Percentiles rank a stretch among this genome's conserved stretches.
These are phyloP conservation scores for Fusarium verrucosum DNA, from an alignment of 2,329 filamentous ascomycete genomes.

Conservation along the genomic window DNA sequence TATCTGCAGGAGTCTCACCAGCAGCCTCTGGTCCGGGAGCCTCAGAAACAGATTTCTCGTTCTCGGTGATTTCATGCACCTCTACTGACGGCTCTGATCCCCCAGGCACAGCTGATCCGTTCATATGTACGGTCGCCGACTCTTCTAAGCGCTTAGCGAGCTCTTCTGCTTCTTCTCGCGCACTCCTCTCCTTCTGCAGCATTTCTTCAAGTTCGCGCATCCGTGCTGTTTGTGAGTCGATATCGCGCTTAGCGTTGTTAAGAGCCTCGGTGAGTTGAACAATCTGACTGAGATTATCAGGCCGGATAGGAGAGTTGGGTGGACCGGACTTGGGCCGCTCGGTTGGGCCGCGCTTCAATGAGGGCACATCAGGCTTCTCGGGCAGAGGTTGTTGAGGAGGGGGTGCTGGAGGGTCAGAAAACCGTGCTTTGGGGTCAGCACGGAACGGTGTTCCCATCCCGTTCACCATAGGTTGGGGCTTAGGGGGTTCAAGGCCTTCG, in stretches of 20 bases:
- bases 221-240: constrained; percentile 81
- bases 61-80: constrained; percentile 27
- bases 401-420: constrained; percentile 91
- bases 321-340: constrained; percentile 73
- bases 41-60: constrained; percentile 26
- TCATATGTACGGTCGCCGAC: constrained; percentile 51
- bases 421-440: constrained; percentile 80
- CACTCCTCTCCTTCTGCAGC: constrained; percentile 80
- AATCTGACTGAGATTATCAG: constrained; percentile 75
- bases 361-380: constrained; percentile 85
- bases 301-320: constrained; percentile 67
- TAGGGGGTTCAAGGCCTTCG: constrained; percentile 59
- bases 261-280: constrained; percentile 85
- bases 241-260: constrained; percentile 83
- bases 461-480: constrained; percentile 58
- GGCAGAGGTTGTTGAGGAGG: constrained; percentile 93
- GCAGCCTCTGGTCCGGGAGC: constrained; percentile 45
- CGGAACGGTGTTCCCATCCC: constrained; percentile 66
- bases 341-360: constrained; percentile 78
- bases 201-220: constrained; percentile 81
- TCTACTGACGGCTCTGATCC: constrained; percentile 28
- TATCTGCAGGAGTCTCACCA: constrained; percentile 54
- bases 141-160: constrained; percentile 76
- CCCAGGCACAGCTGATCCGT: constrained; percentile 41
- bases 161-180: constrained; percentile 85